phyloP scores from a whole-genome alignment of 2,329 filamentous ascomycete genomes.

The Pyricularia grisea region DNA sequence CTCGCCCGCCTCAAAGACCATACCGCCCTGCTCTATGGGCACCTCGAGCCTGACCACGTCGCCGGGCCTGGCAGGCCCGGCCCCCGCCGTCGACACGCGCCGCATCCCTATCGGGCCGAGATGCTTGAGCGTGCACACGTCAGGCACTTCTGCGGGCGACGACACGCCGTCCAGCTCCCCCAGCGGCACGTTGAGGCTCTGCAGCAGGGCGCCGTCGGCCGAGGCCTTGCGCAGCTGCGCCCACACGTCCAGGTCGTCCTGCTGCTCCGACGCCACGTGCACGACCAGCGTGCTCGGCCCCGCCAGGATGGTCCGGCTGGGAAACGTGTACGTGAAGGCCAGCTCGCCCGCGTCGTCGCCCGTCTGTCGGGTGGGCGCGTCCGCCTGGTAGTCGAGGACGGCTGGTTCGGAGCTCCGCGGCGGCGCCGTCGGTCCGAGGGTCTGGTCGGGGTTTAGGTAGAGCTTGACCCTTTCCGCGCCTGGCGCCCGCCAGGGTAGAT shows the following conservation, averaged over 20 bases:
- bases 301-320: constrained; percentile 3
- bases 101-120: neutral
- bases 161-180: constrained; percentile 10
- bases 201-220: constrained; percentile 8
- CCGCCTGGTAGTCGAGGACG: neutral
- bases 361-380: neutral
- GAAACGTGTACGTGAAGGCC: constrained; percentile 5
- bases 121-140: neutral
- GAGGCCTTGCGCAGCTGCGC: constrained; percentile 15
- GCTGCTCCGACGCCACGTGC: constrained; percentile 9
- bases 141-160: constrained; percentile 10
- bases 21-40: constrained; percentile 14
- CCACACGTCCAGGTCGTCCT: constrained; percentile 13
- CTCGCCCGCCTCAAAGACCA: constrained; percentile 16
- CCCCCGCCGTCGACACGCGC: neutral
- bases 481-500: neutral
- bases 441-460: neutral
- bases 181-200: constrained; percentile 11
- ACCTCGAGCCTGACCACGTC: constrained; percentile 11
- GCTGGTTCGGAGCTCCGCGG: neutral
- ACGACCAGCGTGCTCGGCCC: constrained; percentile 7
- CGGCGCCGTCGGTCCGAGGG: neutral
- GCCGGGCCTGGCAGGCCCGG: constrained; percentile 6
- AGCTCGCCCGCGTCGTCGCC: constrained; percentile 1
- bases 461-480: neutral